phyloP scores from a whole-genome alignment of 2,329 filamentous ascomycete genomes.

The Metarhizium anisopliae region DNA sequence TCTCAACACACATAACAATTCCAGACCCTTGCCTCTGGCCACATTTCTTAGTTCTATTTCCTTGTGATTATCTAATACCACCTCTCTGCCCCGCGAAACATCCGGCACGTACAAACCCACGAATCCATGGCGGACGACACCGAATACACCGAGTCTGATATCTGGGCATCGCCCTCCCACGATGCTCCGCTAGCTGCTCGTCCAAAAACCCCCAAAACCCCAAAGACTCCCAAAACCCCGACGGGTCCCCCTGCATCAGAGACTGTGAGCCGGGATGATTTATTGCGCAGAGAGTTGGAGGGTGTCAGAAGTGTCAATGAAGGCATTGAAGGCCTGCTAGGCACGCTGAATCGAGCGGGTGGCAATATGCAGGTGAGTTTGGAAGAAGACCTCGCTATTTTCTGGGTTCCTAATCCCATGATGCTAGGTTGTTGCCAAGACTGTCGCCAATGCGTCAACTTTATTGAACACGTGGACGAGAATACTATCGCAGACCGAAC shows the following conservation, averaged over 20 bases:
- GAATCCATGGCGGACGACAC: constrained; percentile 33
- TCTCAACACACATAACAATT: neutral
- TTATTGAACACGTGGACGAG: constrained; percentile 93
- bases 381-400: neutral
- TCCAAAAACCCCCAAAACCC: constrained; percentile 30
- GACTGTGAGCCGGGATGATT: constrained; percentile 59
- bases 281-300: constrained; percentile 70
- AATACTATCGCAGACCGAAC: constrained; percentile 93
- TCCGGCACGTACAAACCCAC: neutral
- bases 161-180: constrained; percentile 36
- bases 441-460: constrained; percentile 78
- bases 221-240: constrained; percentile 38
- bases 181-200: constrained; percentile 19
- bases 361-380: constrained; percentile 64
- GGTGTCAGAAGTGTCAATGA: constrained; percentile 80
- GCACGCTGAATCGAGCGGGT: constrained; percentile 61
- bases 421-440: constrained; percentile 67
- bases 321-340: constrained; percentile 71
- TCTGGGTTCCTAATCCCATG: constrained; percentile 1
- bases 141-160: constrained; percentile 38
- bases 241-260: constrained; percentile 27
- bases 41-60: neutral
- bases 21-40: neutral
- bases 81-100: neutral
- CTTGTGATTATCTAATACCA: neutral